Evolutionary conservation across 2,329 filamentous ascomycete genomes (phyloP), one percentile per base, ranked within the genome.

Genomic region (Didymosphaeria variabile): DNA sequence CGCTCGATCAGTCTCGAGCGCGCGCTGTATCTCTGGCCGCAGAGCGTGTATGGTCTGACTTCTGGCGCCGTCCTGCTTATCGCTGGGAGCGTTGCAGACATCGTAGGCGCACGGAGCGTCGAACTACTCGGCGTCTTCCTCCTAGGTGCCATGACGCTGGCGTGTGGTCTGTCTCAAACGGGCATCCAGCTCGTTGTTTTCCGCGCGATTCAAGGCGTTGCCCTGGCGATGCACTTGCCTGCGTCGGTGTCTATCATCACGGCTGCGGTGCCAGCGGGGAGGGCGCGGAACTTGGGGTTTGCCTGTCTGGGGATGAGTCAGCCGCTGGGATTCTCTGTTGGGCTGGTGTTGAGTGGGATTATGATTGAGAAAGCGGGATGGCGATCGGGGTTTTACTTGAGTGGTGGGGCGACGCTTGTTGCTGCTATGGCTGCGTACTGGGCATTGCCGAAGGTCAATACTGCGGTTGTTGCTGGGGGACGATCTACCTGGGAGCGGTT

Each of bases 301-400:
- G 67, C 65, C 34, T 82, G 79, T 57, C 59, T 84, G 6, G 83
- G 84, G 0, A 67, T 84, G 23, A 80, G 79, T 44, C 79, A 82
- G 57, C 80, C 83, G 0, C 68, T 86, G 0, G 85, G 84, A 0
- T 86, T 85, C 64, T 83, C 82, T 0, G 66, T 85, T 9, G 85
- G 85, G 0, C 70, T 87, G 0, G 80, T 86, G 1, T 63, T 85
- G 0, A 83, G 81, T 10, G 85, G 85, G 13, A 69, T 86, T 1
- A 71, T 86, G 13, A 74, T 82, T 6, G 80, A 84, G 46, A 79
- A 76, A 0, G 67, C 80, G 4, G 83, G 83, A 1, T 86, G 84
- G 84, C 74, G 83, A 4, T 74, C 51, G 0, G 51, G 51, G 8
- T 54, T 54, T 32, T 54, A 54, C 15, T 12, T 54, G 38, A 54